Evolutionary conservation across 73 alveolate genomes (phyloP).

Genomic region (Blepharisma japonicum): DNA sequence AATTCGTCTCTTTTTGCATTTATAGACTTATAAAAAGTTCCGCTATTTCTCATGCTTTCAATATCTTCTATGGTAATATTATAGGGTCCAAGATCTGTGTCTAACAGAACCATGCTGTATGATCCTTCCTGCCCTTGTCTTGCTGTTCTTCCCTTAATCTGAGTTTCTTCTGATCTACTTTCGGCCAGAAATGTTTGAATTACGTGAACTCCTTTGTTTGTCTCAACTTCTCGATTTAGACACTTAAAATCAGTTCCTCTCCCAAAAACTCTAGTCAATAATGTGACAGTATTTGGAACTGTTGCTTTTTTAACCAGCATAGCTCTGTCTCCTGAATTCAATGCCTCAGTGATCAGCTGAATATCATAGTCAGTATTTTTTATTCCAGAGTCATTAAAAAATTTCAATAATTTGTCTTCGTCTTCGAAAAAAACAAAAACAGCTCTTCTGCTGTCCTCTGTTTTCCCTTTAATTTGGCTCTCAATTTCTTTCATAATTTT

Average conservation of each 20-base stretch:
- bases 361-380: neutral
- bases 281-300: neutral
- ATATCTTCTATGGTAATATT: neutral
- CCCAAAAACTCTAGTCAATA: slow-evolving; percentile 4
- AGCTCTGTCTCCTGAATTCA: neutral
- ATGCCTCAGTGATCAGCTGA: neutral
- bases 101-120: too few species aligned
- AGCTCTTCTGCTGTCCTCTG: neutral
- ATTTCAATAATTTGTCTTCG: neutral
- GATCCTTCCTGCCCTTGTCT: too few species aligned
- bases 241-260: slow-evolving; percentile 43
- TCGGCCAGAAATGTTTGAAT: slow-evolving; percentile 31
- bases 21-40: neutral
- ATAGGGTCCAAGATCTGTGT: too few species aligned
- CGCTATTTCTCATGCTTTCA: neutral
- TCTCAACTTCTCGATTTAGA: neutral
- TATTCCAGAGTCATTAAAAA: neutral
- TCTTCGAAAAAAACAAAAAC: slow-evolving; percentile 1
- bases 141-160: slow-evolving; percentile 35
- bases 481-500: neutral
- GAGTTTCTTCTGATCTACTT: slow-evolving; percentile 26
- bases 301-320: slow-evolving; percentile 1
- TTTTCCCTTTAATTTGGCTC: too few species aligned
- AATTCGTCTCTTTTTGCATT: too few species aligned
- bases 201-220: slow-evolving; percentile 28